phyloP scores from a whole-genome alignment of 805 yeast species.

The Maudiozyma barnettii region DNA sequence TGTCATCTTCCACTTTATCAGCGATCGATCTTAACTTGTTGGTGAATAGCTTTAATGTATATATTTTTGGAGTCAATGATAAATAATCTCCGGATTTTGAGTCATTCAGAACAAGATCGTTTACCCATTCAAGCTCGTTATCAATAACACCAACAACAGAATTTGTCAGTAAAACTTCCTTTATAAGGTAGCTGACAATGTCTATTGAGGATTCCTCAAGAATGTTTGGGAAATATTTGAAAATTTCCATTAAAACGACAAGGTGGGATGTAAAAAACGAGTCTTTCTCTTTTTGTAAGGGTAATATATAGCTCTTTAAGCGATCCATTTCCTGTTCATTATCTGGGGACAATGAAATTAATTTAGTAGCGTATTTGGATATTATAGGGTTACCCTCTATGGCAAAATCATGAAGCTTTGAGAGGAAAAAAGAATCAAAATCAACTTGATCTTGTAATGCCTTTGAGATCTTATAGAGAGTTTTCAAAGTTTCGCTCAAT shows the following conservation, averaged over 20 bases:
- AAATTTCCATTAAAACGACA: conserved; percentile 51
- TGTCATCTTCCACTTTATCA: conserved; percentile 28
- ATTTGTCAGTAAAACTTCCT: conserved; percentile 52
- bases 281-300: conserved; percentile 34
- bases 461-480: conserved; percentile 49
- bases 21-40: conserved; percentile 43
- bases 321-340: conserved; percentile 34
- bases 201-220: conserved; percentile 47
- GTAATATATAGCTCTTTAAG: conserved; percentile 39
- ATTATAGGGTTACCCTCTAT: conserved; percentile 46
- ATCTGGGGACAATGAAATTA: conserved; percentile 40
- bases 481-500: conserved; percentile 39
- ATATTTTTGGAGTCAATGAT: conserved; percentile 39
- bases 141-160: conserved; percentile 25
- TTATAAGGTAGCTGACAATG: conserved; percentile 50
- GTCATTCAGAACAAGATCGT: conserved; percentile 36
- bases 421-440: conserved; percentile 33
- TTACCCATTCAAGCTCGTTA: conserved; percentile 37
- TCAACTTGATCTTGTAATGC: conserved; percentile 42
- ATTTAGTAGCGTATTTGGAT: conserved; percentile 54
- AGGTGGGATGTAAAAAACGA: conserved; percentile 44
- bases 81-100: conserved; percentile 24
- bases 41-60: conserved; percentile 46
- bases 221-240: conserved; percentile 37
- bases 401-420: conserved; percentile 39